A percentile compares a stretch with the other conserved stretches of the same genome.
Evolutionary conservation across 2,329 filamentous ascomycete species (phyloP).

Genomic region (Trichoderma asperellum): DNA sequence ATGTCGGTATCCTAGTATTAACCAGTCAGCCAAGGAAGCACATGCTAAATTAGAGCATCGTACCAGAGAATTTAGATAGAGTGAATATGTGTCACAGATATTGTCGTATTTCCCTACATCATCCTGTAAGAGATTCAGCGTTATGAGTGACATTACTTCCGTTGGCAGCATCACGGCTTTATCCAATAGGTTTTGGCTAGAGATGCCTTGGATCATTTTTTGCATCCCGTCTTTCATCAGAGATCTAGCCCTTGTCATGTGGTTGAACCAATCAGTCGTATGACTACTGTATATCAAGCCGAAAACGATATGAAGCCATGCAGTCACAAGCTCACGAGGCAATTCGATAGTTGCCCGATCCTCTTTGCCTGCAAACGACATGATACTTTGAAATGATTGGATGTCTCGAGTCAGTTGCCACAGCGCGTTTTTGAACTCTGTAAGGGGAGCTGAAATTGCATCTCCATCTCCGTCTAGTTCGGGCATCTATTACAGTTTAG

Average conservation of each 20-base stretch:
- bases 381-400: slow-evolving; percentile 38
- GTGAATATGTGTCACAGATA: slow-evolving; percentile 48
- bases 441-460: slow-evolving; percentile 3
- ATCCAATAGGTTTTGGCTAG: slow-evolving; percentile 41
- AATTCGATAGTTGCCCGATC: slow-evolving; percentile 41
- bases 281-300: slow-evolving; percentile 37
- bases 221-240: slow-evolving; percentile 44
- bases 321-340: slow-evolving; percentile 44
- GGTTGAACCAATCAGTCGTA: slow-evolving; percentile 36
- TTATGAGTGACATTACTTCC: slow-evolving; percentile 49
- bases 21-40: slow-evolving; percentile 30
- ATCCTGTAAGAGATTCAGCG: slow-evolving; percentile 46
- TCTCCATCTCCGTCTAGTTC: slow-evolving; percentile 21
- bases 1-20: slow-evolving; percentile 46
- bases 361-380: slow-evolving; percentile 36
- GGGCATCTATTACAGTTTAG: slow-evolving; percentile 26
- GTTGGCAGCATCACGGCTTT: slow-evolving; percentile 47
- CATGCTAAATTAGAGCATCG: not conserved
- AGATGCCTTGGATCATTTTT: slow-evolving; percentile 43
- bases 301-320: slow-evolving; percentile 50
- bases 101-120: slow-evolving; percentile 44
- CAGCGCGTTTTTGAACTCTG: slow-evolving; percentile 30
- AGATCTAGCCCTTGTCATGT: slow-evolving; percentile 39
- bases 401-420: slow-evolving; percentile 36
- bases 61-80: slow-evolving; percentile 49